Evolutionary conservation across 2,329 filamentous ascomycete genomes (phyloP), one percentile per base, ranked within the genome.

Genomic region (Pleomassaria siparia): DNA sequence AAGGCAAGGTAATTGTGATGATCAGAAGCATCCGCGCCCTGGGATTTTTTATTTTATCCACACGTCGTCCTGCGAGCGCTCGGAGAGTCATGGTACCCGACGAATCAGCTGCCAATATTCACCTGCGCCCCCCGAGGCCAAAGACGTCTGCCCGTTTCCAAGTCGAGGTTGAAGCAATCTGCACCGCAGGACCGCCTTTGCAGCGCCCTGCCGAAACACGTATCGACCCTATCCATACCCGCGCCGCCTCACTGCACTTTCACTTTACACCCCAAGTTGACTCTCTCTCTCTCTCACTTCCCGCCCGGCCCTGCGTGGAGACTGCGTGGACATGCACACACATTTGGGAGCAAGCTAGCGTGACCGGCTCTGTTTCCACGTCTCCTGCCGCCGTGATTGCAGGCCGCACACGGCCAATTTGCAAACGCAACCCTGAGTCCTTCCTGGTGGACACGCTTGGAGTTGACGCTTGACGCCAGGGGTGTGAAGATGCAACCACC

Each of bases 111-210:
- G 30, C 35, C 40, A 43, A 41, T 46, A 28, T 49, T 36, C 35
- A 10, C 35, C 41, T 41, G 43, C 49, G 45, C 51, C 22, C 32
- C 40, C 49, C 39, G 43, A 55, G 54, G 54, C 58, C 62, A 64
- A 53, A 58, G n/a, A n/a, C n/a, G n/a, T n/a, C 58, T 54, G 57
- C 60, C 55, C 54, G 42, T 56, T 59, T 66, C 58, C 63, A 63
- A 61, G 61, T 65, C 58, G 62, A 63, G 60, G 61, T 65, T 60
- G 65, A 70, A 60, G 66, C 66, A 69, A 58, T 63, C 62, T 67
- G 64, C 64, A 69, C 66, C 59, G 60, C 66, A 68, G 57, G 53
- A 60, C 59, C 63, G 58, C 59, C 58, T 57, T 56, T 53, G 53
- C 55, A 59, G 48, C 60, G 58, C 55, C 63, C 66, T 61, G 59